phyloP scores from a whole-genome alignment of 208 protist species.

The Crithidia acanthocephali region DNA sequence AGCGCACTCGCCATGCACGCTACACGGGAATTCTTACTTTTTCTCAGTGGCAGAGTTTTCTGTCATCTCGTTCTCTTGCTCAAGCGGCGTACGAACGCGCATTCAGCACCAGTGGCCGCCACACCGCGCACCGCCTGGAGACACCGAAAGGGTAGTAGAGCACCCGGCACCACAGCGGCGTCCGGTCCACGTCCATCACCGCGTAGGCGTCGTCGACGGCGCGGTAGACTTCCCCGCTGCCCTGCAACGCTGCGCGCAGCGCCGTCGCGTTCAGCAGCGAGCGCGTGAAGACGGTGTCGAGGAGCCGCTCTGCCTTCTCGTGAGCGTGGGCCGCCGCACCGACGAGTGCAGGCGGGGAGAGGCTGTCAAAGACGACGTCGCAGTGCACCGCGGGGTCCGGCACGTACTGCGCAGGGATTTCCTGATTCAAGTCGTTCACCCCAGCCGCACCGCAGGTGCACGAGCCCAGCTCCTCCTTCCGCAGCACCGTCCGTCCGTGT shows the following conservation, averaged over 20 bases:
- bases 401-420: slow-evolving; percentile 62
- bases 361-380: slow-evolving; percentile 60
- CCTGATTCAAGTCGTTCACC: slow-evolving; percentile 62
- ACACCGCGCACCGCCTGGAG: slow-evolving; percentile 46
- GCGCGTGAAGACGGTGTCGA: slow-evolving; percentile 33
- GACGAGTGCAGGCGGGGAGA: slow-evolving; percentile 14
- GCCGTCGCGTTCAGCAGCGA: slow-evolving; percentile 28
- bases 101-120: slow-evolving; percentile 43
- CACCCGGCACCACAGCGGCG: slow-evolving; percentile 73
- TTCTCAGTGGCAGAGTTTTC: too few species aligned
- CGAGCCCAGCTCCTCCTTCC: slow-evolving; percentile 8
- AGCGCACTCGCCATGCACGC: too few species aligned
- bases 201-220: slow-evolving; percentile 26
- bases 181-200: slow-evolving; percentile 54
- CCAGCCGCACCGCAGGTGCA: slow-evolving; percentile 43
- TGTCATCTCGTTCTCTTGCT: background rate
- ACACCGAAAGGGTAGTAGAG: slow-evolving; percentile 75
- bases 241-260: background rate
- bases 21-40: too few species aligned
- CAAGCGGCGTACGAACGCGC: background rate
- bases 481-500: background rate
- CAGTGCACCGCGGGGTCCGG: slow-evolving; percentile 38
- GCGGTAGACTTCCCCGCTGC: slow-evolving; percentile 23
- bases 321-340: background rate
- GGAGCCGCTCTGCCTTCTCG: slow-evolving; percentile 7